phyloP scores from a whole-genome alignment of 345 rosid species.

The Gossypioides kirkii region DNA sequence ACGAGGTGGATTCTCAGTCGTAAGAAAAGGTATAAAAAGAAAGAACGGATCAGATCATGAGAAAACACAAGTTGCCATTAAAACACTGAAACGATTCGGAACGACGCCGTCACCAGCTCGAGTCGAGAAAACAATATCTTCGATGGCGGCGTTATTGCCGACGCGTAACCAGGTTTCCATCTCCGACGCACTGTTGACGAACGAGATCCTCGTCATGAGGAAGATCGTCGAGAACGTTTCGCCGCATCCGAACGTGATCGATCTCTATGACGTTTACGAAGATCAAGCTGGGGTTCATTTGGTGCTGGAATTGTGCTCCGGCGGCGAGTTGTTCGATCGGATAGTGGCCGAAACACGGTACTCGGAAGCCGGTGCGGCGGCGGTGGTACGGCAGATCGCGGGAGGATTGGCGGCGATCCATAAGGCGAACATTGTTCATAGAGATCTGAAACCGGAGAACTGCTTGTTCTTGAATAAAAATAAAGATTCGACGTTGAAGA shows the following conservation, averaged over 20 bases:
- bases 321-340: conserved; percentile 56
- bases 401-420: conserved; percentile 48
- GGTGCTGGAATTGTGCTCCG: conserved; percentile 56
- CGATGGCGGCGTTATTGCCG: conserved; percentile 23
- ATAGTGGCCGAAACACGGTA: conserved; percentile 45
- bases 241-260: conserved; percentile 55
- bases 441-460: conserved; percentile 69
- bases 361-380: conserved; percentile 42
- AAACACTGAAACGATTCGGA: conserved; percentile 46
- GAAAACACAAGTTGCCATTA: conserved; percentile 36
- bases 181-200: conserved; percentile 54
- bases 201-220: conserved; percentile 63
- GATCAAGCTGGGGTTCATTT: conserved; percentile 59
- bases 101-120: conserved; percentile 11
- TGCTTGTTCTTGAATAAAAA: conserved; percentile 44
- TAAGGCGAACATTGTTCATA: conserved; percentile 46
- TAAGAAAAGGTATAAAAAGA: conserved; percentile 42
- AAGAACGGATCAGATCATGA: conserved; percentile 18
- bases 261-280: conserved; percentile 58
- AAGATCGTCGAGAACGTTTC: conserved; percentile 57
- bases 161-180: conserved; percentile 45
- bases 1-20: conserved; percentile 67
- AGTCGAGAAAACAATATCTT: conserved; percentile 14
- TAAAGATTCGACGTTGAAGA: conserved; percentile 56
- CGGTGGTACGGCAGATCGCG: conserved; percentile 51